phyloP scores from a whole-genome alignment of 805 yeast genomes.

The Saccharomycopsis microspora region DNA sequence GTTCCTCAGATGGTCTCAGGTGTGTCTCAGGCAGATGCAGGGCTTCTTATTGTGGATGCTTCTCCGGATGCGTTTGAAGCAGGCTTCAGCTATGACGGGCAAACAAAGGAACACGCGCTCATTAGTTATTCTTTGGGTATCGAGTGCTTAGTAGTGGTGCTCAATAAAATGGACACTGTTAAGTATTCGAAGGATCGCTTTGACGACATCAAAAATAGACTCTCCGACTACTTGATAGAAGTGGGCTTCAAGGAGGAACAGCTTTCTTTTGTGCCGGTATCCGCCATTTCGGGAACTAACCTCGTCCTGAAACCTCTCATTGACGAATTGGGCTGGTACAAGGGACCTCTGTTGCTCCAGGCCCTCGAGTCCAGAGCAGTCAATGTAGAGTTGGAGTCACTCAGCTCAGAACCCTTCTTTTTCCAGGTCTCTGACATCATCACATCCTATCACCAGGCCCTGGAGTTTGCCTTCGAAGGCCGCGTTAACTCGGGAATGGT shows the following conservation, averaged over 20 bases:
- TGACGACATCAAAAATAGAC: slow-evolving; percentile 35
- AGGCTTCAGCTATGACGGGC: slow-evolving; percentile 58
- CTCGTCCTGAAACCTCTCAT: slow-evolving; percentile 34
- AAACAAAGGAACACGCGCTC: slow-evolving; percentile 68
- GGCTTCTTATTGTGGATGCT: slow-evolving; percentile 61
- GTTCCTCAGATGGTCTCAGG: slow-evolving; percentile 85
- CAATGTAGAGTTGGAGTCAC: slow-evolving; percentile 12
- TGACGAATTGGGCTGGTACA: slow-evolving; percentile 42
- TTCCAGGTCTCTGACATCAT: slow-evolving; percentile 55
- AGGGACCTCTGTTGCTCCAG: slow-evolving; percentile 84
- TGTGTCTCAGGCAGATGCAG: slow-evolving; percentile 67
- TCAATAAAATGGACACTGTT: slow-evolving; percentile 61
- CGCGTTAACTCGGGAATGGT: slow-evolving; percentile 56
- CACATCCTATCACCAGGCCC: slow-evolving; percentile 32
- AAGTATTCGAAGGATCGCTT: slow-evolving; percentile 46
- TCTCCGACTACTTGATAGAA: slow-evolving; percentile 41
- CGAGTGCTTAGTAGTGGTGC: slow-evolving; percentile 44
- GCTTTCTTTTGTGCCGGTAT: slow-evolving; percentile 50
- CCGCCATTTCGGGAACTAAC: slow-evolving; percentile 60
- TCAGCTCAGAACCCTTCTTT: slow-evolving; percentile 30
- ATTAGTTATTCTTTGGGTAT: slow-evolving; percentile 60
- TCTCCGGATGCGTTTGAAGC: slow-evolving; percentile 57
- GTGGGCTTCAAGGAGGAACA: slow-evolving; percentile 35
- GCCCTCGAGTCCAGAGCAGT: slow-evolving; percentile 52
- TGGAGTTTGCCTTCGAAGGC: slow-evolving; percentile 47